Evolutionary conservation across 2,329 filamentous ascomycete genomes (phyloP).

Genomic region (Aspergillus piperis): DNA sequence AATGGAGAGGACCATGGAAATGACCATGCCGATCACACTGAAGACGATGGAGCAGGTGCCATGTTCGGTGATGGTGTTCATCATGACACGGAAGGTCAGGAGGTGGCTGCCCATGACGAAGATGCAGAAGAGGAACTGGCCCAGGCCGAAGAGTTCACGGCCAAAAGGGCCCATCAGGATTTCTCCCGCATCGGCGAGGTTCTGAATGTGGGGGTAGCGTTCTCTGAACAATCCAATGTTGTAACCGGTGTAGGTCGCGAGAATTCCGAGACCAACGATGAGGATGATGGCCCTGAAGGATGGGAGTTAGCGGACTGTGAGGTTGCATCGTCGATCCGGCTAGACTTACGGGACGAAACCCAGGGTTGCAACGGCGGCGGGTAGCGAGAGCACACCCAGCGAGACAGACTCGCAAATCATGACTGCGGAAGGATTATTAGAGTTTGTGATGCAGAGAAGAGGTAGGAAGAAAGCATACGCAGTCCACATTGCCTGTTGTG

Average conservation of each 20-base stretch:
- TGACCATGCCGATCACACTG: constrained; percentile 57
- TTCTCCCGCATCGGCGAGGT: constrained; percentile 67
- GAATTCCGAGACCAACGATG: constrained; percentile 55
- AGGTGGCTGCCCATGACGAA: constrained; percentile 73
- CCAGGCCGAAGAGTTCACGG: constrained; percentile 63
- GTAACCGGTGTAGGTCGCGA: constrained; percentile 61
- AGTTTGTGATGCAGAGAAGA: background rate
- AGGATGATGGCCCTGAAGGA: constrained; percentile 51
- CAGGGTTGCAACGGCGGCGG: constrained; percentile 52
- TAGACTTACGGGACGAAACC: constrained; percentile 52
- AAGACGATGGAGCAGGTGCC: constrained; percentile 65
- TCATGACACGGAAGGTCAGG: constrained; percentile 68
- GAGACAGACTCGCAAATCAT: constrained; percentile 61
- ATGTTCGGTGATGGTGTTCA: constrained; percentile 64
- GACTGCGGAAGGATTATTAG: constrained; percentile 29
- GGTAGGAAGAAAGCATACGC: constrained; percentile 24
- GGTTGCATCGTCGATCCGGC: background rate
- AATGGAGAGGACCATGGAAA: constrained; percentile 62
- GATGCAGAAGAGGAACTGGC: constrained; percentile 64
- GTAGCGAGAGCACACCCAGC: constrained; percentile 57
- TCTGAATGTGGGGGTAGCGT: constrained; percentile 59
- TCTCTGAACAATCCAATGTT: constrained; percentile 61
- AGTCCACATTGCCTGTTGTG: constrained; percentile 37
- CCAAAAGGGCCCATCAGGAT: constrained; percentile 63
- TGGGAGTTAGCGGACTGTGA: background rate